Base-by-base conservation (phyloP, 352 stramenopile species). In the Phytophthora pisi region DNA sequence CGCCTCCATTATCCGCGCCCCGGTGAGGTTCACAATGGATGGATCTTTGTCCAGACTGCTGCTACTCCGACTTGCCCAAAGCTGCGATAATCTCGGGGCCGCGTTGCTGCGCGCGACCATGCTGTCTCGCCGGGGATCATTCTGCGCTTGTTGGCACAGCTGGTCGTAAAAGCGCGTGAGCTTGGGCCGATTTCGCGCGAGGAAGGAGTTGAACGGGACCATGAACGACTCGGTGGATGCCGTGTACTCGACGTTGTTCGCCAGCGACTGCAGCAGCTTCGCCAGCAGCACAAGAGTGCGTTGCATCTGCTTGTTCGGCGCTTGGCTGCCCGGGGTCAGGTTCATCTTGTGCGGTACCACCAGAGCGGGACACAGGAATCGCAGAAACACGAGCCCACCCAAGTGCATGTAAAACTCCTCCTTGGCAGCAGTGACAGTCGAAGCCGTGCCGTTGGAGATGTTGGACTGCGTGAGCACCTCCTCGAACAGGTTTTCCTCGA, bases 341-440 rank as follows among this genome's bases (percentile, higher is more conserved):
- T 78, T 73, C 69, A 91, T 81, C 42, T 90, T 88, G 64, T 92
- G 83, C 16, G 87, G 87, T 55, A 90, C 76, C 54, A 95, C 74
- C 9, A 95, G 66, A 15, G 85, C 85, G 0, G 87, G 87, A 43
- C 87, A 95, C 30, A 95, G 61, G 51, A 92, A 92, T 10, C 87
- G 77, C 50, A 95, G 65, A 62, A 95, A 95, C 10, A 95, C 70
- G 18, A 93, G 74, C 0, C 85, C 87, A 34, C 87, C 87, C 13
- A 95, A 61, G 31, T 93, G 85, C 70, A 91, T 78, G 54, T 88
- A 81, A 51, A 93, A 92, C 64, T 93, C 85, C 24, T 91, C 83
- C 43, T 84, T 81, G 0, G 80, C 78, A 4, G 77, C 63, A 49
- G 72, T 42, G 3, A 55, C 62, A 5, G 61, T 68, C 1, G 69